Evolutionary conservation across 345 rosid species (phyloP).

Genomic region (Psidium guajava): DNA sequence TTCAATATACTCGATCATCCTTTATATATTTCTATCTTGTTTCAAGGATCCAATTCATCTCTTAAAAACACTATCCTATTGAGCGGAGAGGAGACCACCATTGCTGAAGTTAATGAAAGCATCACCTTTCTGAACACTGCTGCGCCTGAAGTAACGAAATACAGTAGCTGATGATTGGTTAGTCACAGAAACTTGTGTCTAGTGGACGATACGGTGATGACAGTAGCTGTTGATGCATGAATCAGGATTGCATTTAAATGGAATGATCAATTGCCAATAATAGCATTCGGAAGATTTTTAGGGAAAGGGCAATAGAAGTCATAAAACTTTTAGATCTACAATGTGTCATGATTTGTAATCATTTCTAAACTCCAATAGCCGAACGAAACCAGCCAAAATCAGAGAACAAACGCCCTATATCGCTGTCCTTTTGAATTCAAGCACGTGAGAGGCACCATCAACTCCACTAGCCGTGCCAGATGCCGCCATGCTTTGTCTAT

Average conservation of each 20-base stretch:
- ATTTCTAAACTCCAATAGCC: no score
- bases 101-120: neutral
- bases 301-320: neutral
- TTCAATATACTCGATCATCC: neutral
- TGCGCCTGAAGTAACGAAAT: neutral
- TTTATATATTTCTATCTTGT: neutral
- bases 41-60: neutral
- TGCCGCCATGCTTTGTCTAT: conserved; percentile 26
- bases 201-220: neutral
- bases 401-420: no score
- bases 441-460: no score
- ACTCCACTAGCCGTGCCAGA: conserved; percentile 13
- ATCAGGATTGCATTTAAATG: neutral
- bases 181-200: neutral
- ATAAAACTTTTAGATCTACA: neutral
- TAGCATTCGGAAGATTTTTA: neutral
- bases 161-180: neutral
- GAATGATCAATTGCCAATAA: neutral
- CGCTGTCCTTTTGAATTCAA: no score
- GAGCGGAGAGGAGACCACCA: neutral
- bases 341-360: no score
- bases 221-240: neutral
- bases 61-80: neutral
- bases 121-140: neutral
- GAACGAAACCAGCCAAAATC: no score